phyloP scores from a whole-genome alignment of 148 eudicot genomes.

The Chenopodium formosanum region DNA sequence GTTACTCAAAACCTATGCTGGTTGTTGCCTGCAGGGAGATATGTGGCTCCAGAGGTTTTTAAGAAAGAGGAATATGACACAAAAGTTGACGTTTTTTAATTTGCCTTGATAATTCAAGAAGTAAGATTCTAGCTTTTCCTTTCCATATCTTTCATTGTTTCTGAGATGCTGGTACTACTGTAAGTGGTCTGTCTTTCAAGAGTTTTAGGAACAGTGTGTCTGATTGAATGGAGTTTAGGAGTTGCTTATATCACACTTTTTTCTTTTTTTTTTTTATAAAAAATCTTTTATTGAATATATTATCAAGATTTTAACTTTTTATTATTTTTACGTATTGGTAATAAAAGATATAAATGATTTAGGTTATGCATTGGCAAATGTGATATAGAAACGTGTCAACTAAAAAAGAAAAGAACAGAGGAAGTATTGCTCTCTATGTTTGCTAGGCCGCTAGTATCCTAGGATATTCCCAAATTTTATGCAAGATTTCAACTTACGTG shows the following conservation, averaged over 20 bases:
- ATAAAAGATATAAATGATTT: too few relatives aligned
- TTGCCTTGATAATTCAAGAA: slow-evolving; percentile 88
- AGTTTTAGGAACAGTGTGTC: not conserved
- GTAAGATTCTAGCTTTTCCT: slow-evolving; percentile 35
- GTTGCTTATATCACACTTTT: not conserved
- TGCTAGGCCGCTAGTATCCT: not conserved
- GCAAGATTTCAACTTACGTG: not conserved
- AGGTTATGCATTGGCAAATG: too few relatives aligned
- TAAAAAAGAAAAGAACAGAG: too few relatives aligned
- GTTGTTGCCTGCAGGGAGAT: slow-evolving; percentile 57
- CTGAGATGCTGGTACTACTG: not conserved
- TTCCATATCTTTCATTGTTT: not conserved
- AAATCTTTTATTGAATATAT: not conserved
- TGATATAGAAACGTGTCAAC: too few relatives aligned
- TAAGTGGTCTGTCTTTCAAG: not conserved
- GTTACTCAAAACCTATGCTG: not conserved
- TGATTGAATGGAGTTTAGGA: not conserved
- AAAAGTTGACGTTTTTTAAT: slow-evolving; percentile 93
- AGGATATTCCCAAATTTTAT: too few relatives aligned
- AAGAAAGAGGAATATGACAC: slow-evolving; percentile 80
- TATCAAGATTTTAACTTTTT: too few relatives aligned
- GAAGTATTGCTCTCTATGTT: not conserved
- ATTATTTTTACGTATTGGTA: too few relatives aligned
- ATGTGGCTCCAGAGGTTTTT: slow-evolving; percentile 85
- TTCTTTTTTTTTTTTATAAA: not conserved